Evolutionary conservation across 2,329 filamentous ascomycete genomes (phyloP).

Genomic region (Aspergillus cejpii): DNA sequence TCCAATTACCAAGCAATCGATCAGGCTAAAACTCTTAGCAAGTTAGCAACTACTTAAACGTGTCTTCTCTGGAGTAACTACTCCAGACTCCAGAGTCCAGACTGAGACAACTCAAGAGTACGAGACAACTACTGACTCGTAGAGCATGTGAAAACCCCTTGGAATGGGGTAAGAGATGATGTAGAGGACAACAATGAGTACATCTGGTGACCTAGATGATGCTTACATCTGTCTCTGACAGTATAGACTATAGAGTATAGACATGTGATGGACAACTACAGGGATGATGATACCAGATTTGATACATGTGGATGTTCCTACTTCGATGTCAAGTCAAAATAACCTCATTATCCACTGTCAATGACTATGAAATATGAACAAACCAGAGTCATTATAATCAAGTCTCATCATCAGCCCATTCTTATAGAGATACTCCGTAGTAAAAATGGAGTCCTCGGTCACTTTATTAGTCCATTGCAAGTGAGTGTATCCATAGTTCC

Average conservation of each 20-base stretch:
- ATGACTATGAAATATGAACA: conserved; percentile 9
- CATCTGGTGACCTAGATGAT: no score
- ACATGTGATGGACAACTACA: neutral
- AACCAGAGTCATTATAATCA: conserved; percentile 13
- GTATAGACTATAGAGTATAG: neutral
- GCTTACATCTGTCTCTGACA: no score
- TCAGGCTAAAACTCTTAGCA: neutral
- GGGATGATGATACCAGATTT: neutral
- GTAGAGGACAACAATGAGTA: no score
- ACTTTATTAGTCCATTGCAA: conserved; percentile 17
- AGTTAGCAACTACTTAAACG: neutral
- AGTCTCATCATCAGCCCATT: conserved; percentile 1
- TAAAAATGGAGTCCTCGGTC: neutral
- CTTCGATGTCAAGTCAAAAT: neutral
- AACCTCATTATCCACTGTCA: neutral
- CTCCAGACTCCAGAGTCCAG: neutral
- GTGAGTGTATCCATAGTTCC: conserved; percentile 12
- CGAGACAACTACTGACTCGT: neutral
- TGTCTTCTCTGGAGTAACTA: neutral
- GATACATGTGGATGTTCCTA: neutral
- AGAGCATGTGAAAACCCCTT: neutral
- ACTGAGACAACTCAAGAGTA: neutral
- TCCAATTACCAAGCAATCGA: neutral
- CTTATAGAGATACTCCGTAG: neutral
- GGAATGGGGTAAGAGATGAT: neutral